Percentiles rank a stretch among this genome's conserved stretches.
Evolutionary conservation across 139 green algal species (phyloP).

Genomic region (Tetradesmus obliquus): DNA sequence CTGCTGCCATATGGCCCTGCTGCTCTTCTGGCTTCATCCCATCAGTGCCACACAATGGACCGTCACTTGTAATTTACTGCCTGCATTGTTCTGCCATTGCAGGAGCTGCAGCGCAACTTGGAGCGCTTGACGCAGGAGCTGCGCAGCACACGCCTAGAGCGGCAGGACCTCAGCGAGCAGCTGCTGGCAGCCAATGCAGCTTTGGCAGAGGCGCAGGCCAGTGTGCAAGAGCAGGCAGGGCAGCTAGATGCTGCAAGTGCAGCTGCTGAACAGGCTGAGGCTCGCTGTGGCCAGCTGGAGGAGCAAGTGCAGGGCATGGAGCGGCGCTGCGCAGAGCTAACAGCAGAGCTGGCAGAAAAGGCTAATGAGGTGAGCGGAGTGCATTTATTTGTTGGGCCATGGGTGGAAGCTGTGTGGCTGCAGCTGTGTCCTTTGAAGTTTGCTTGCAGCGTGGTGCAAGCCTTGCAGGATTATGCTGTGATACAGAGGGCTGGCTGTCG

Average conservation of each 20-base stretch:
- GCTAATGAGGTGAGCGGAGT: background rate
- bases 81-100: too few species aligned
- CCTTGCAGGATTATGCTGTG: too few species aligned
- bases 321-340: background rate
- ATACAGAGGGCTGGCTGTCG: too few species aligned
- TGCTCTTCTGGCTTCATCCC: background rate
- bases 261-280: constrained; percentile 6
- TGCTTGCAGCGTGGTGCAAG: too few species aligned
- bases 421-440: too few species aligned
- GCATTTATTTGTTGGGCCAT: background rate
- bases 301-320: background rate
- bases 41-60: background rate
- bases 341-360: background rate
- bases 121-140: constrained; percentile 34
- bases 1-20: background rate
- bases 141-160: background rate
- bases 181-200: background rate
- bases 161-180: constrained; percentile 9
- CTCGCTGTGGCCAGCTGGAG: background rate
- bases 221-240: background rate
- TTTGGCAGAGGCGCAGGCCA: background rate
- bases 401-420: too few species aligned
- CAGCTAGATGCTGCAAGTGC: background rate
- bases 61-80: too few species aligned
- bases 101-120: constrained; percentile 43